These are phyloP conservation scores for Wickerhamomyces tratensis DNA, from an alignment of 805 yeast species.

Conservation along the genomic window DNA sequence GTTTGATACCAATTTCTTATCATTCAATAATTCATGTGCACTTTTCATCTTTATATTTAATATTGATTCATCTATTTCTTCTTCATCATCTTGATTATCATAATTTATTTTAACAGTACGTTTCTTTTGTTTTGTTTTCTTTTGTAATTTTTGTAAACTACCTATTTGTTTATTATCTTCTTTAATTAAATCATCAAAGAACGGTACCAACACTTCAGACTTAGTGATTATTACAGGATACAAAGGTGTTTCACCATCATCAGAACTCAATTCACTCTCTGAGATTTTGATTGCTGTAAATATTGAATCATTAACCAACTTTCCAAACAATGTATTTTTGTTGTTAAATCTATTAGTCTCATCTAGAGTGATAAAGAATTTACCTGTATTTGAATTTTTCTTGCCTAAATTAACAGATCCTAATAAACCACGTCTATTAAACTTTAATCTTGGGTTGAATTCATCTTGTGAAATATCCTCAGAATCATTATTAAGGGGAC, in stretches of 20 bases:
- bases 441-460: slow-evolving; percentile 40
- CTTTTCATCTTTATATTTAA: slow-evolving; percentile 28
- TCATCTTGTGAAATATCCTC: slow-evolving; percentile 28
- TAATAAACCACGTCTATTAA: slow-evolving; percentile 42
- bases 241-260: slow-evolving; percentile 32
- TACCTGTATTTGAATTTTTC: slow-evolving; percentile 24
- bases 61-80: slow-evolving; percentile 11
- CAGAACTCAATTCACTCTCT: slow-evolving; percentile 33
- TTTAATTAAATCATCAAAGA: slow-evolving; percentile 33
- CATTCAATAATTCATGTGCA: slow-evolving; percentile 28
- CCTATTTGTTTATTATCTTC: slow-evolving; percentile 3
- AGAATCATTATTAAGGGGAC: slow-evolving; percentile 8
- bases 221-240: slow-evolving; percentile 39
- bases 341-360: slow-evolving; percentile 35
- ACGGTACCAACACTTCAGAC: slow-evolving; percentile 34
- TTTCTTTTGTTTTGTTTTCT: slow-evolving; percentile 15
- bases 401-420: slow-evolving; percentile 35
- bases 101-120: slow-evolving; percentile 24
- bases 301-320: slow-evolving; percentile 44
- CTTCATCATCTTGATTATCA: slow-evolving; percentile 28
- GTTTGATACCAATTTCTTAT: slow-evolving; percentile 8
- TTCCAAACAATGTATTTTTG: slow-evolving; percentile 43
- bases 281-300: slow-evolving; percentile 41
- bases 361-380: slow-evolving; percentile 39
- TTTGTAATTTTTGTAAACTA: slow-evolving; percentile 1